A percentile compares a stretch with the other conserved stretches of the same genome.
Evolutionary conservation across 345 rosid species (phyloP).

Genomic region (Mallotus nudiflorus): DNA sequence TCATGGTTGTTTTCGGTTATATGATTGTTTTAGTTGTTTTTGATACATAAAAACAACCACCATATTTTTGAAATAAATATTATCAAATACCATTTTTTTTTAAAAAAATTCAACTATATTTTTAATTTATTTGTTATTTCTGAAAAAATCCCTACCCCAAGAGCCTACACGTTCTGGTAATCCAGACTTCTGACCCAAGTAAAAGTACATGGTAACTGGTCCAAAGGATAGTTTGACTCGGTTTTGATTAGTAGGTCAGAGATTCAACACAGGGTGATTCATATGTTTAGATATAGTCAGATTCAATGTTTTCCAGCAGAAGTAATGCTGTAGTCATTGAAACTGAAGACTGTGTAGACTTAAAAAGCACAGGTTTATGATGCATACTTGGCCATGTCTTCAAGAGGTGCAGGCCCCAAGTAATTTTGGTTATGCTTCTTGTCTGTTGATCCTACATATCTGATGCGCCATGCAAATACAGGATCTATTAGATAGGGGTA

Average conservation of each 20-base stretch:
- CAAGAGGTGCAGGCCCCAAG: constrained; percentile 77
- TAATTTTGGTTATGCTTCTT: constrained; percentile 67
- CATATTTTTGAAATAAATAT: too few species aligned
- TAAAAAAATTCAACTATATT: too few species aligned
- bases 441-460: constrained; percentile 82
- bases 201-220: not conserved
- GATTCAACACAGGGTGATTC: not conserved
- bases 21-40: too few species aligned
- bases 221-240: not conserved
- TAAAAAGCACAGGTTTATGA: constrained; percentile 4
- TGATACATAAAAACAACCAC: too few species aligned
- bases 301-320: not conserved
- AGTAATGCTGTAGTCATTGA: not conserved
- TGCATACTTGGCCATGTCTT: constrained; percentile 76
- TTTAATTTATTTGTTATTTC: too few species aligned
- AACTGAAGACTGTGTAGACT: not conserved
- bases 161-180: not conserved
- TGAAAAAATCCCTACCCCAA: not conserved
- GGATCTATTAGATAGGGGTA: constrained; percentile 2
- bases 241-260: not conserved
- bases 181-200: not conserved
- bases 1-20: too few species aligned
- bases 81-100: too few species aligned
- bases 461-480: constrained; percentile 23
- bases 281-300: not conserved